These are phyloP conservation scores for Lunularia cruciata DNA, from an alignment of 225 moss, liverwort and hornwort species.

Conservation along the genomic window DNA sequence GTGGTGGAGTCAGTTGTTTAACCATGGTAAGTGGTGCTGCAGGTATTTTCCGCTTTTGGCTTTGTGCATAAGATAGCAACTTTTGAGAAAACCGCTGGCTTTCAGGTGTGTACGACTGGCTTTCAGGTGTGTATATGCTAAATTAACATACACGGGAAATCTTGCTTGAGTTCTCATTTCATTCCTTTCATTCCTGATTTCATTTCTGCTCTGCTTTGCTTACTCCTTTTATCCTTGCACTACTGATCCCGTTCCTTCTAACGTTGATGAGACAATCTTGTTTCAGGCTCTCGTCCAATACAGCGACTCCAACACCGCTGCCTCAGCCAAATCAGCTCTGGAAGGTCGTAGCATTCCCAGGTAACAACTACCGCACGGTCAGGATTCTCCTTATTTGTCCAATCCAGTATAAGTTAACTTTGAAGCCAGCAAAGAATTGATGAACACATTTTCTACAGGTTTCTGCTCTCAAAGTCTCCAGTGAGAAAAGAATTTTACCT, in stretches of 20 bases:
- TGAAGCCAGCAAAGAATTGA: no score
- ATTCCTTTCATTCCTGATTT: conserved; percentile 27
- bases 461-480: background rate
- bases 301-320: conserved; percentile 94
- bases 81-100: conserved; percentile 99
- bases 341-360: conserved; percentile 98
- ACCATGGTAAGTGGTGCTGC: conserved; percentile 64
- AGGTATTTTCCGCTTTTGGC: conserved; percentile 99
- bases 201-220: background rate
- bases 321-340: conserved; percentile 88
- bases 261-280: background rate
- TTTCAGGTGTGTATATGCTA: conserved; percentile 84
- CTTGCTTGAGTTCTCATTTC: conserved; percentile 44
- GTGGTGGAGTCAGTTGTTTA: conserved; percentile 44
- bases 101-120: conserved; percentile 99
- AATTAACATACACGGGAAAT: conserved; percentile 53
- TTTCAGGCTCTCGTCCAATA: conserved; percentile 95
- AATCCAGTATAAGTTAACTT: no score
- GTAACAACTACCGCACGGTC: no score
- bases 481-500: no score
- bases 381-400: no score
- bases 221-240: background rate
- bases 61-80: conserved; percentile 99
- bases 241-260: background rate
- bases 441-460: no score